These are phyloP conservation scores for Mucor saturninus DNA, from an alignment of 371 early-diverging fungal species.

Conservation along the genomic window DNA sequence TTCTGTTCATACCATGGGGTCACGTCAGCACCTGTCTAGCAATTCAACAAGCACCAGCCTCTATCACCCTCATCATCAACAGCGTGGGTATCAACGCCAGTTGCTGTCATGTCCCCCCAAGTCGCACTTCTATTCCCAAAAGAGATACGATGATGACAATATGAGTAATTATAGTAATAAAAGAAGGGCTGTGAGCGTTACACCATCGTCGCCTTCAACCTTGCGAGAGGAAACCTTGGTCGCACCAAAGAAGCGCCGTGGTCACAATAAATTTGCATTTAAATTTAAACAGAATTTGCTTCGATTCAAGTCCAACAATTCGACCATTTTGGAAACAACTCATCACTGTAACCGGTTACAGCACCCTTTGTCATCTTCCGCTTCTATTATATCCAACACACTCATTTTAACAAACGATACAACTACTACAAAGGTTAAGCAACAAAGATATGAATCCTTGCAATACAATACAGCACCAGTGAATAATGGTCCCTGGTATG, in stretches of 20 bases:
- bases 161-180: conserved; percentile 14
- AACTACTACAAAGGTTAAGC: background rate
- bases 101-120: conserved; percentile 4
- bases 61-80: background rate
- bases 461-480: background rate
- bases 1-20: conserved; percentile 12
- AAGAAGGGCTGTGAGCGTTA: conserved; percentile 14
- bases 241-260: conserved; percentile 19
- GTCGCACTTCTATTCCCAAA: conserved; percentile 5
- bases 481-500: conserved; percentile 8
- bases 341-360: background rate
- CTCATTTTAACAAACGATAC: background rate
- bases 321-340: background rate
- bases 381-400: conserved; percentile 1
- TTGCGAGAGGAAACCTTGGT: conserved; percentile 10
- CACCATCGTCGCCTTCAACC: conserved; percentile 22
- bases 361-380: background rate
- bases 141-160: conserved; percentile 3
- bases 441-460: background rate
- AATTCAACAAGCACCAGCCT: background rate
- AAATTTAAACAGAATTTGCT: conserved; percentile 16
- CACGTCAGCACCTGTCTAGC: conserved; percentile 16
- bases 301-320: conserved; percentile 9
- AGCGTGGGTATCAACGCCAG: conserved; percentile 16
- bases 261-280: conserved; percentile 9